phyloP scores from a whole-genome alignment of 2,329 filamentous ascomycete species.

The Ascochyta fabae region DNA sequence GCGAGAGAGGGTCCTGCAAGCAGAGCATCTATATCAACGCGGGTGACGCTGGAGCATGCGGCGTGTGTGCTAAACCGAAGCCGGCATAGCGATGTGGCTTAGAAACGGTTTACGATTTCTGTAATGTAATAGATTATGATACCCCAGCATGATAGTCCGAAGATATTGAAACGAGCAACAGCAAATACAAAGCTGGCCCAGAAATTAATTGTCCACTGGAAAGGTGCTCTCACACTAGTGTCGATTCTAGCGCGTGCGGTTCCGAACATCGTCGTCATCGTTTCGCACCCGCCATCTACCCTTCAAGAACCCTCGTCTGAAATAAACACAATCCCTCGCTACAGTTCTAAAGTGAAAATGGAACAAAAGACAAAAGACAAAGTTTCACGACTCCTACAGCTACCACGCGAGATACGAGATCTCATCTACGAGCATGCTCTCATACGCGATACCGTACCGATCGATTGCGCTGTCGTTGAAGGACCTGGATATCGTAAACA shows the following conservation, averaged over 20 bases:
- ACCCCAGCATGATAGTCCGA: neutral
- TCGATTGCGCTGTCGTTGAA: conserved; percentile 20
- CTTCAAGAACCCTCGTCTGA: neutral
- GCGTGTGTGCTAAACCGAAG: conserved; percentile 64
- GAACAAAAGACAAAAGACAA: neutral
- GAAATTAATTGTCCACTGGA: neutral
- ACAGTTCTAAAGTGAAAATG: neutral
- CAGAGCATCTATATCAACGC: conserved; percentile 69
- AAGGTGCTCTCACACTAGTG: neutral
- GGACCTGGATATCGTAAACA: conserved; percentile 6
- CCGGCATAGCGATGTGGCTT: neutral
- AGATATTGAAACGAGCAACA: neutral
- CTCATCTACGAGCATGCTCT: conserved; percentile 29
- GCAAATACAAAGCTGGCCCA: neutral
- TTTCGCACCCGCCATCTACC: neutral
- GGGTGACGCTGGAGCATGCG: conserved; percentile 72
- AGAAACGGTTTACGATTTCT: neutral
- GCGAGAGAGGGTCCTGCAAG: conserved; percentile 62
- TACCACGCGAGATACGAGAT: conserved; percentile 32
- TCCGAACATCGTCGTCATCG: conserved; percentile 7
- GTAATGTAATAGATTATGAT: neutral
- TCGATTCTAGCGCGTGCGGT: neutral
- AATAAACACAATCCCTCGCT: neutral
- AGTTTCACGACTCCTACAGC: neutral
- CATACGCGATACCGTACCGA: conserved; percentile 21